Evolutionary conservation across 2,329 filamentous ascomycete species (phyloP).

Genomic region (Aureobasidium sp.): DNA sequence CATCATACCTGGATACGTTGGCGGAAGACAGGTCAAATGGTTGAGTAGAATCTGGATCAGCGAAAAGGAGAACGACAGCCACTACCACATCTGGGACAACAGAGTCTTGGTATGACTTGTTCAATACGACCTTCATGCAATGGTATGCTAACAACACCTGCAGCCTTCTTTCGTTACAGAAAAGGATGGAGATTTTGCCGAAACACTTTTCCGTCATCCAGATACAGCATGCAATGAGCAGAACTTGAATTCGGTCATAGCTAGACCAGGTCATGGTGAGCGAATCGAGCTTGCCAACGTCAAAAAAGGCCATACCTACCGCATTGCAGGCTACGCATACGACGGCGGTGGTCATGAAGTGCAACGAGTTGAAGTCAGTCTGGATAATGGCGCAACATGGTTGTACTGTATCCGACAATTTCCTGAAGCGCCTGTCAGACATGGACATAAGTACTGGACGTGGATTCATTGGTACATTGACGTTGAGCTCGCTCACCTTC

Average conservation of each 20-base stretch:
- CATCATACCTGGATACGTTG: constrained; percentile 38
- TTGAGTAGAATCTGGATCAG: constrained; percentile 35
- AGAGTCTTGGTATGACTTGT: constrained; percentile 31
- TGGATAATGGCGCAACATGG: constrained; percentile 44
- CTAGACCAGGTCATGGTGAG: constrained; percentile 42
- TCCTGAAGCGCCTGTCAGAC: constrained; percentile 43
- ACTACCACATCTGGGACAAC: constrained; percentile 48
- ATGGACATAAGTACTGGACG: constrained; percentile 49
- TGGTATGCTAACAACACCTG: not conserved
- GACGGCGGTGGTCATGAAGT: constrained; percentile 46
- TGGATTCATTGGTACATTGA: constrained; percentile 50
- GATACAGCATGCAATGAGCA: constrained; percentile 45
- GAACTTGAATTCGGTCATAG: constrained; percentile 44
- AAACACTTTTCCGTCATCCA: constrained; percentile 42
- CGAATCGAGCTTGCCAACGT: constrained; percentile 35
- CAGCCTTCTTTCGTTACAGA: constrained; percentile 42
- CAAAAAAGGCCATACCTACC: constrained; percentile 36
- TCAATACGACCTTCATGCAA: accelerated
- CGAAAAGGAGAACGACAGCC: constrained; percentile 35
- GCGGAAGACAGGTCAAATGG: constrained; percentile 39
- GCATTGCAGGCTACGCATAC: constrained; percentile 44
- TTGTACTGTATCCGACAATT: constrained; percentile 44
- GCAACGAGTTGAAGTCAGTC: constrained; percentile 43
- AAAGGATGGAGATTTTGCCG: constrained; percentile 42
- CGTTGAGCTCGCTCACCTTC: constrained; percentile 38